Base-by-base conservation (phyloP, 139 green algal species). In the Micractinium conductrix region DNA sequence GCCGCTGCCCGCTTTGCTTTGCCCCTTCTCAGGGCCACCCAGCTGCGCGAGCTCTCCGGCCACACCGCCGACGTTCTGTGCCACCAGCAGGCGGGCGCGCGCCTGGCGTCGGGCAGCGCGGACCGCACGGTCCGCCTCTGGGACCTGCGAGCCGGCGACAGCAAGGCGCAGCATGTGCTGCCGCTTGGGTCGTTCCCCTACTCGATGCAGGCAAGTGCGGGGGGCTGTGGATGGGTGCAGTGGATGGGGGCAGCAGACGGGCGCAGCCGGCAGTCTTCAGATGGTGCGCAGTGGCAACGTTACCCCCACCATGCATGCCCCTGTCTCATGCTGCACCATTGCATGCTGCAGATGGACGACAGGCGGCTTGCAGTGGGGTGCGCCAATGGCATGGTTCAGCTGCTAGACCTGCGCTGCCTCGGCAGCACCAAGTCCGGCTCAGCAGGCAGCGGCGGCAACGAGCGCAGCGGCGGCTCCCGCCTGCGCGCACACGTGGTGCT, bases 291-390 rank as follows among this genome's bases (percentile, higher is more conserved):
- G n/a, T n/a, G n/a, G n/a, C n/a, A n/a, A n/a, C 9, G 1, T 73
- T 4, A 4, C 2, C 35, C 19, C 24, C 0, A 17, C 33, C 4
- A 12, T 33, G 68, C 37, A 4, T 16, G 19, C 37, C 33, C 42
- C 28, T 40, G 7, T 40, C 42, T 38, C 22, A 30, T 14, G 26
- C 67, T 43, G n/a, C 67, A 3, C n/a, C n/a, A n/a, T n/a, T n/a
- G n/a, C n/a, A n/a, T n/a, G n/a, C n/a, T 44, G 73, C 50, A 81
- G 74, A 68, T 81, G 74, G 74, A 81, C 37, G 74, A 48, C 38
- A 19, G 50, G 35, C 74, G 74, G 8, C 74, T 81, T 35, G 74
- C 50, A 3, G 74, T 68, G 50, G 74, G 74, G 14, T 81, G 74
- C 53, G 74, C 45, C 74, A 81, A 81, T 35, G 74, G 74, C 74